A percentile compares a stretch with the other conserved stretches of the same genome.
Evolutionary conservation across 371 early-diverging fungal species (phyloP).

Genomic region (Mucor lusitanicus): DNA sequence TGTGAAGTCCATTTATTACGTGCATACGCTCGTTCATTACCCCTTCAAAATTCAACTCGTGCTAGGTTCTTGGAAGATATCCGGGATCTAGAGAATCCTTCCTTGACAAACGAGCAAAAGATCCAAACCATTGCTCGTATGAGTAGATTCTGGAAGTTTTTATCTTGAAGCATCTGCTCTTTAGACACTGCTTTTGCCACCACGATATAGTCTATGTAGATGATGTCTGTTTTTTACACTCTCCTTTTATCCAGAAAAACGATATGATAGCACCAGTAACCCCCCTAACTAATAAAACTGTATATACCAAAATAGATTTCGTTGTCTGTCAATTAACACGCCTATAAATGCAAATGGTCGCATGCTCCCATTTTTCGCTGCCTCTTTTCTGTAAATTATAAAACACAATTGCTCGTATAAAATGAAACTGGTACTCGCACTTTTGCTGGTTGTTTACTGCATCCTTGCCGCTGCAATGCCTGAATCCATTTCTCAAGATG

Average conservation of each 20-base stretch:
- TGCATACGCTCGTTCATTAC: slow-evolving; percentile 49
- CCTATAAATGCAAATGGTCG: neutral
- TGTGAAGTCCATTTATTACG: slow-evolving; percentile 70
- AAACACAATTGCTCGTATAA: neutral
- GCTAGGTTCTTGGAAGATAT: slow-evolving; percentile 73
- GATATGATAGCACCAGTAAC: neutral
- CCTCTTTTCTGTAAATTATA: neutral
- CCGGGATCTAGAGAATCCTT: slow-evolving; percentile 69
- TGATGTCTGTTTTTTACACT: neutral
- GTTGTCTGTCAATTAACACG: neutral
- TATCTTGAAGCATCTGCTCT: slow-evolving; percentile 6
- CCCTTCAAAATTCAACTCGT: slow-evolving; percentile 53
- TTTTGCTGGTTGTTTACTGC: neutral
- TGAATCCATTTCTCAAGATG: neutral
- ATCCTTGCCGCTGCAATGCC: neutral
- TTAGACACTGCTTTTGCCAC: too few species aligned
- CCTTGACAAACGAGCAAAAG: slow-evolving; percentile 60
- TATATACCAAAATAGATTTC: neutral
- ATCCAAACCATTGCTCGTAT: slow-evolving; percentile 65
- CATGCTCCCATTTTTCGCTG: neutral
- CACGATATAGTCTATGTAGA: too few species aligned
- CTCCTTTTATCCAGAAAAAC: neutral
- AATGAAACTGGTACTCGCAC: neutral
- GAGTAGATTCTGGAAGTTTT: slow-evolving; percentile 57
- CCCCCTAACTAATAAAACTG: neutral